Conservation (phyloP, 2,329 filamentous ascomycete genomes). For the Colletotrichum costaricense region DNA sequence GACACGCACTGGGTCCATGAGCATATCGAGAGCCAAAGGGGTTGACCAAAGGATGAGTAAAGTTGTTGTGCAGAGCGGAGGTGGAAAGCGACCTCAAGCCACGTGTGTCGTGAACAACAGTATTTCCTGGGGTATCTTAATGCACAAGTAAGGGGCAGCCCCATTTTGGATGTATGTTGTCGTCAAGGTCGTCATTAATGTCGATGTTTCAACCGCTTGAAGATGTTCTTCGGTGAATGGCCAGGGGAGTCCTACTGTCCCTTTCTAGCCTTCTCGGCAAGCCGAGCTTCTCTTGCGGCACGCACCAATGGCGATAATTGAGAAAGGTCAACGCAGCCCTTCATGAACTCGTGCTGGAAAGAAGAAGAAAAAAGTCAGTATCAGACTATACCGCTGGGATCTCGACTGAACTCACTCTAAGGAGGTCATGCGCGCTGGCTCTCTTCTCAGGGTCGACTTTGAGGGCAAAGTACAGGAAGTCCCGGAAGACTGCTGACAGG, state of each 20-base stretch:
- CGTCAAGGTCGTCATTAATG: constrained; percentile 33
- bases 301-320: constrained; percentile 89
- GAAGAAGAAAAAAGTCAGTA: constrained; percentile 20
- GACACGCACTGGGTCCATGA: neutral
- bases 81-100: constrained; percentile 12
- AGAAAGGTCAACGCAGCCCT: constrained; percentile 76
- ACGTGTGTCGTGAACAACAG: constrained; percentile 27
- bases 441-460: constrained; percentile 98
- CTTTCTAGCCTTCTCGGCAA: constrained; percentile 84
- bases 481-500: constrained; percentile 83
- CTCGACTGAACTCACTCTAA: constrained; percentile 75
- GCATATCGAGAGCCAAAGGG: neutral
- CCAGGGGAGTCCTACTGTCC: constrained; percentile 50
- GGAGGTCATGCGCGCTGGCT: constrained; percentile 91
- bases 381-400: neutral
- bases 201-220: constrained; percentile 33
- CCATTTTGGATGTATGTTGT: constrained; percentile 22
- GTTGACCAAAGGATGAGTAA: neutral
- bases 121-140: constrained; percentile 32
- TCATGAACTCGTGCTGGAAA: constrained; percentile 82
- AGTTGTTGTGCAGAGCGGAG: neutral
- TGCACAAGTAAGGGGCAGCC: constrained; percentile 29
- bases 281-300: constrained; percentile 85
- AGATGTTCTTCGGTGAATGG: constrained; percentile 25
- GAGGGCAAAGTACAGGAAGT: constrained; percentile 92